Evolutionary conservation across 1,284 basidiomycete species (phyloP).

Genomic region (Leucoagaricus sp.): DNA sequence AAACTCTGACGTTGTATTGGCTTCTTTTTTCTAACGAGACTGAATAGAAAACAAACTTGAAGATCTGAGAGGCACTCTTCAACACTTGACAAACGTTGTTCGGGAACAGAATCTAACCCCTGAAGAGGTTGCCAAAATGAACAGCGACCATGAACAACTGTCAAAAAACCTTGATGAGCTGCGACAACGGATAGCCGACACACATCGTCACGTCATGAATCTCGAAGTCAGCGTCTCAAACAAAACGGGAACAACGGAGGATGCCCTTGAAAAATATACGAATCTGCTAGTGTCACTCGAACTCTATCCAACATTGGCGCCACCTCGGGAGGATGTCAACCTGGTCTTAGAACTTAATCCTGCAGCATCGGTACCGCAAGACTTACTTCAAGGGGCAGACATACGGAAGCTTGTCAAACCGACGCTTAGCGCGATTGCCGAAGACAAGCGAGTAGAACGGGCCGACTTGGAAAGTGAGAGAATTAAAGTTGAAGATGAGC

Average conservation of each 20-base stretch:
- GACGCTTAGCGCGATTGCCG: constrained; percentile 67
- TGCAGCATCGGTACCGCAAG: constrained; percentile 64
- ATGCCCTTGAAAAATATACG: constrained; percentile 75
- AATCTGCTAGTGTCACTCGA: constrained; percentile 72
- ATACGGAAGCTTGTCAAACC: constrained; percentile 72
- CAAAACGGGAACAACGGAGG: constrained; percentile 76
- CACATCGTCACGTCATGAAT: constrained; percentile 66
- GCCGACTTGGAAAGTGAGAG: constrained; percentile 72
- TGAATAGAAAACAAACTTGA: constrained; percentile 56
- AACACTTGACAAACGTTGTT: constrained; percentile 65
- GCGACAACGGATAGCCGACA: constrained; percentile 71
- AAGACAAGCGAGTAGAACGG: constrained; percentile 65
- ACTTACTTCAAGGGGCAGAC: constrained; percentile 64
- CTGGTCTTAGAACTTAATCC: constrained; percentile 77
- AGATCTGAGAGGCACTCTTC: constrained; percentile 61
- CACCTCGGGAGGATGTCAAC: constrained; percentile 69
- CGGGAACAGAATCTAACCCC: constrained; percentile 82
- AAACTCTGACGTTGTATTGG: background rate
- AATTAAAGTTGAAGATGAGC: constrained; percentile 77
- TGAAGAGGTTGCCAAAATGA: constrained; percentile 87
- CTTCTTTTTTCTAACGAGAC: constrained; percentile 2
- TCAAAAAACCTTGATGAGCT: constrained; percentile 73
- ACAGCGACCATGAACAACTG: constrained; percentile 77
- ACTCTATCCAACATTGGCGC: constrained; percentile 66
- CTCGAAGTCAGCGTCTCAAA: constrained; percentile 80